These are phyloP conservation scores for Darksidea phi DNA, from an alignment of 495 filamentous ascomycete genomes.

Conservation along the genomic window DNA sequence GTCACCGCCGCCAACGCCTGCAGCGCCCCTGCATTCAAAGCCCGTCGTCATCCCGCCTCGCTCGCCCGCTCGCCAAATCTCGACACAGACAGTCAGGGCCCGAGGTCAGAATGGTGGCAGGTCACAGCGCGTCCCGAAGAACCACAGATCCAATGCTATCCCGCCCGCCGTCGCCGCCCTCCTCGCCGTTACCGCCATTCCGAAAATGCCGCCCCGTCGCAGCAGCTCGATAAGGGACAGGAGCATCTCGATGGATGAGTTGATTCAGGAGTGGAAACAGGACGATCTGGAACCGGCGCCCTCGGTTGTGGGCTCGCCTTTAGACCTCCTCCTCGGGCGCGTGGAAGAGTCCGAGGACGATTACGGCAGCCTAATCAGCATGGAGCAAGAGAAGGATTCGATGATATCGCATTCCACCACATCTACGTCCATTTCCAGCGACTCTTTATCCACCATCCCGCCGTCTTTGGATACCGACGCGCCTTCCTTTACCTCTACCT, in stretches of 20 bases:
- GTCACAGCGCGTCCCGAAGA: slow-evolving; percentile 3
- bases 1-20: neutral
- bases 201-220: slow-evolving; percentile 36
- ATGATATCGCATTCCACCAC: slow-evolving; percentile 15
- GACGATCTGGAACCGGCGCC: slow-evolving; percentile 32
- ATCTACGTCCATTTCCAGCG: slow-evolving; percentile 40
- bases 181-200: slow-evolving; percentile 47
- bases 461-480: slow-evolving; percentile 42
- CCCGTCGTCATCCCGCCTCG: slow-evolving; percentile 38
- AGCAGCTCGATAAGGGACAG: slow-evolving; percentile 24
- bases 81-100: slow-evolving; percentile 32
- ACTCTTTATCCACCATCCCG: slow-evolving; percentile 42
- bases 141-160: slow-evolving; percentile 41
- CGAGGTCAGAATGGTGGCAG: slow-evolving; percentile 35
- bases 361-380: slow-evolving; percentile 17
- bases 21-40: slow-evolving; percentile 23
- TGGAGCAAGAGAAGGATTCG: slow-evolving; percentile 32
- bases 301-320: slow-evolving; percentile 36
- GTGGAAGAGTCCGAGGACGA: slow-evolving; percentile 39
- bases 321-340: slow-evolving; percentile 44
- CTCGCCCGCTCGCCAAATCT: slow-evolving; percentile 17
- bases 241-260: slow-evolving; percentile 44
- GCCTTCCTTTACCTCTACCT: slow-evolving; percentile 25
- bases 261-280: slow-evolving; percentile 44
- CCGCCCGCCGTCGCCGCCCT: slow-evolving; percentile 48